Conservation (phyloP, 2,329 filamentous ascomycete species). For the Cladosporium sp. region DNA sequence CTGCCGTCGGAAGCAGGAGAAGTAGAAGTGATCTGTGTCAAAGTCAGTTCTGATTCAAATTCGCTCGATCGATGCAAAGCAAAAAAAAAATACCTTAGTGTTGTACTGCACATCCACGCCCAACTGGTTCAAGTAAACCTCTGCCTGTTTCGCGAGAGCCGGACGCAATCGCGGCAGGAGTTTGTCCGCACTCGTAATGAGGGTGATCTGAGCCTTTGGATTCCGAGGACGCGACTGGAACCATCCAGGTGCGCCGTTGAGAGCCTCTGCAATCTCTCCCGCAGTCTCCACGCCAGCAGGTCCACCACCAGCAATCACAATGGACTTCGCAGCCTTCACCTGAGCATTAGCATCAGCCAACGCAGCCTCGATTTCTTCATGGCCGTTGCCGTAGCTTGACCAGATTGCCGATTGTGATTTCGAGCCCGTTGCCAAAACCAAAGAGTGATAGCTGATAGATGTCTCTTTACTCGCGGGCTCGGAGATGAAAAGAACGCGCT, state of each 20-base stretch:
- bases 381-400: slow-evolving; percentile 41
- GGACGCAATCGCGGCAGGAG: slow-evolving; percentile 45
- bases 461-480: slow-evolving; percentile 33
- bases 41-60: background rate
- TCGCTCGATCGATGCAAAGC: background rate
- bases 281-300: slow-evolving; percentile 43
- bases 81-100: slow-evolving; percentile 37
- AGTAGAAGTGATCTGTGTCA: slow-evolving; percentile 19
- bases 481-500: slow-evolving; percentile 47
- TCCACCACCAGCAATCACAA: slow-evolving; percentile 42
- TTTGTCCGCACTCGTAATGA: slow-evolving; percentile 44
- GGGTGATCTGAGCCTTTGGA: slow-evolving; percentile 44
- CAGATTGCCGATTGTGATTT: slow-evolving; percentile 45
- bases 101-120: slow-evolving; percentile 45
- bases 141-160: slow-evolving; percentile 44
- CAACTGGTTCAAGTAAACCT: slow-evolving; percentile 45
- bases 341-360: slow-evolving; percentile 36
- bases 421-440: slow-evolving; percentile 57
- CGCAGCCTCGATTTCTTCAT: slow-evolving; percentile 26
- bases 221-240: slow-evolving; percentile 39
- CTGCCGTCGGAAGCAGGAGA: slow-evolving; percentile 29
- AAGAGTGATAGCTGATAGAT: slow-evolving; percentile 50
- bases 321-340: slow-evolving; percentile 38
- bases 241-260: slow-evolving; percentile 47
- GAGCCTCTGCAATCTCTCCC: slow-evolving; percentile 37